Conservation (phyloP, 805 yeast species). For the Komagataella mondaviorum region DNA sequence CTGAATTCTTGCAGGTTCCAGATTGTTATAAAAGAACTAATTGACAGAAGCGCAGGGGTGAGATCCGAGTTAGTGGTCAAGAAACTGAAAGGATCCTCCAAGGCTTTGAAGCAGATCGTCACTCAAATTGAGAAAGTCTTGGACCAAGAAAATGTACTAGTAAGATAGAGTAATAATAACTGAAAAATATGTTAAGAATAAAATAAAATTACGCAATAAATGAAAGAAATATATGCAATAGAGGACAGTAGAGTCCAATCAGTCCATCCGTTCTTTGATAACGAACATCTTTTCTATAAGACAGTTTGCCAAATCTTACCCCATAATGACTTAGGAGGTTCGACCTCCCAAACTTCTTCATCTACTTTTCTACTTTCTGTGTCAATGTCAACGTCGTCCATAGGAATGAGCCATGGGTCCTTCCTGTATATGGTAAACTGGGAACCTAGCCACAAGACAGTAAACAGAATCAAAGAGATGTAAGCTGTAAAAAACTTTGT, state of each 20-base stretch:
- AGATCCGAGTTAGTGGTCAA: slow-evolving; percentile 44
- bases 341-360: slow-evolving; percentile 44
- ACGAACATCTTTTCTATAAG: slow-evolving; percentile 11
- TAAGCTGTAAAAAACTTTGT: slow-evolving; percentile 57
- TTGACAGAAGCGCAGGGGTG: slow-evolving; percentile 13
- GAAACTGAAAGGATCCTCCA: slow-evolving; percentile 51
- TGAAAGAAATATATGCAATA: neutral
- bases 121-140: slow-evolving; percentile 54
- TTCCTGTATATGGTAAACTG: slow-evolving; percentile 39
- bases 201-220: neutral
- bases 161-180: slow-evolving; percentile 4
- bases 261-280: neutral
- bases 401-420: slow-evolving; percentile 27
- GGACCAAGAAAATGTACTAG: slow-evolving; percentile 48
- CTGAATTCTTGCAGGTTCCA: slow-evolving; percentile 53
- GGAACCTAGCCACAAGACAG: slow-evolving; percentile 33
- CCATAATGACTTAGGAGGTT: slow-evolving; percentile 36
- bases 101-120: slow-evolving; percentile 45
- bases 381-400: slow-evolving; percentile 57
- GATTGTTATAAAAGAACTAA: slow-evolving; percentile 24
- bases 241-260: neutral
- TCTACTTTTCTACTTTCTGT: slow-evolving; percentile 54
- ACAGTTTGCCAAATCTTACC: slow-evolving; percentile 38
- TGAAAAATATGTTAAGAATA: neutral
- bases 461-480: slow-evolving; percentile 51